Conservation (phyloP, 2,329 filamentous ascomycete species). For the Parastagonospora avenae region DNA sequence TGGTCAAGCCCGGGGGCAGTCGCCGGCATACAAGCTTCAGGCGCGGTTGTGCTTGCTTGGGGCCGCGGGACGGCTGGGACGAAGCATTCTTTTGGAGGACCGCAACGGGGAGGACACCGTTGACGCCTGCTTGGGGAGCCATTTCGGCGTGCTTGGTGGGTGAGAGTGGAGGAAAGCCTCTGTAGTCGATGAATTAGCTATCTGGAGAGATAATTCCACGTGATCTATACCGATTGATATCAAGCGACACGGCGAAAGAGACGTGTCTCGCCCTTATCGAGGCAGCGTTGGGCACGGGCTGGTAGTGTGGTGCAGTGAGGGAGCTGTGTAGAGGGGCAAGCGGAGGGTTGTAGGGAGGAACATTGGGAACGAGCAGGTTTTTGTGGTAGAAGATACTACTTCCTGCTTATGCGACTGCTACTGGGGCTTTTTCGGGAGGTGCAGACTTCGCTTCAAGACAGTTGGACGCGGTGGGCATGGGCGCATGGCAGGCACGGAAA, state of each 20-base stretch:
- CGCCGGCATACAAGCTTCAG: conserved; percentile 86
- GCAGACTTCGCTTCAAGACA: not conserved
- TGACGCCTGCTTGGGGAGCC: conserved; percentile 40
- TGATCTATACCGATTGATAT: no score
- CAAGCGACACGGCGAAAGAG: no score
- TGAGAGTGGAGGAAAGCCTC: not conserved
- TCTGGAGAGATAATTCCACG: no score
- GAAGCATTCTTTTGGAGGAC: conserved; percentile 45
- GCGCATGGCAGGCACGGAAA: not conserved
- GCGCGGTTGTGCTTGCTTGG: conserved; percentile 60
- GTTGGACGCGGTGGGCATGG: not conserved
- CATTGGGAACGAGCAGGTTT: conserved; percentile 2
- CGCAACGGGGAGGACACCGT: conserved; percentile 46
- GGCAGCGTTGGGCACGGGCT: not conserved
- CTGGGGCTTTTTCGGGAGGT: not conserved
- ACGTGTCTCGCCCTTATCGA: not conserved
- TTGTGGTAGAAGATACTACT: not conserved
- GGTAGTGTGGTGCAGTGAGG: not conserved
- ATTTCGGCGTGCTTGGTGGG: conserved; percentile 17
- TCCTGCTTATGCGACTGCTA: conserved; percentile 5
- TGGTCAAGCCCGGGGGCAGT: conserved; percentile 83
- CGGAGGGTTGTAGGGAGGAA: not conserved
- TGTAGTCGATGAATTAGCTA: not conserved
- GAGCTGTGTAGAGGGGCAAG: conserved; percentile 1
- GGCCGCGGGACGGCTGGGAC: conserved; percentile 37